Evolutionary conservation across 2,329 filamentous ascomycete species (phyloP).

Genomic region (Cordyceps javanica): DNA sequence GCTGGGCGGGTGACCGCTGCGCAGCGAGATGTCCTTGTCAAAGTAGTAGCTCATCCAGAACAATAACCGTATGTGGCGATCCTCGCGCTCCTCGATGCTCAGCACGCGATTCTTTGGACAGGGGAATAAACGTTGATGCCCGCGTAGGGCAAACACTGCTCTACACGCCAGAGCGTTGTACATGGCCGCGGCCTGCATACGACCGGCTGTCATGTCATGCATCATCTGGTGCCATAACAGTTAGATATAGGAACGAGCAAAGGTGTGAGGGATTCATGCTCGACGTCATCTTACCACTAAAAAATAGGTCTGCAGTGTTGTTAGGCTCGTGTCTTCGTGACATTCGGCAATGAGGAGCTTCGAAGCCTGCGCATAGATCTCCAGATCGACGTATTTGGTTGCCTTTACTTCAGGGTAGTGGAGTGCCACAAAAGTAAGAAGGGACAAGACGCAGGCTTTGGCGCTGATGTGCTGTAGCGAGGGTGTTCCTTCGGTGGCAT

Average conservation of each 20-base stretch:
- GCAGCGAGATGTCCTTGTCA: constrained; percentile 50
- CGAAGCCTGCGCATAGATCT: constrained; percentile 34
- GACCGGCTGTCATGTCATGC: constrained; percentile 39
- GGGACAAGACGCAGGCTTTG: constrained; percentile 43
- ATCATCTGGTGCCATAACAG: constrained; percentile 25
- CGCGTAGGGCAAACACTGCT: constrained; percentile 43
- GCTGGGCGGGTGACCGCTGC: constrained; percentile 45
- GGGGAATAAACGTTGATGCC: constrained; percentile 27
- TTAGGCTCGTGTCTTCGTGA: constrained; percentile 36
- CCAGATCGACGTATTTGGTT: constrained; percentile 28
- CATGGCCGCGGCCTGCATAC: constrained; percentile 38
- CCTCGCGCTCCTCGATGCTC: constrained; percentile 21
- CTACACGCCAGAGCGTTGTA: constrained; percentile 40
- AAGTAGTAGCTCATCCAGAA: constrained; percentile 51
- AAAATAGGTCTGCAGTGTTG: constrained; percentile 37
- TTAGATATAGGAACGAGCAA: background rate
- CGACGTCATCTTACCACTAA: constrained; percentile 38
- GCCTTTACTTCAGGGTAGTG: constrained; percentile 18
- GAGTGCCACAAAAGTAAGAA: constrained; percentile 31
- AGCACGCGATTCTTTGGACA: constrained; percentile 12
- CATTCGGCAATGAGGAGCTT: constrained; percentile 36
- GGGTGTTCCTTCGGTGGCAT: constrained; percentile 21
- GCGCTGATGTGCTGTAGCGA: constrained; percentile 27
- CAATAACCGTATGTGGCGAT: constrained; percentile 31
- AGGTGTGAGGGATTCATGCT: background rate